Evolutionary conservation across 495 filamentous ascomycete species (phyloP), one percentile per base, ranked within the genome.

Genomic region (Tuber indicum): DNA sequence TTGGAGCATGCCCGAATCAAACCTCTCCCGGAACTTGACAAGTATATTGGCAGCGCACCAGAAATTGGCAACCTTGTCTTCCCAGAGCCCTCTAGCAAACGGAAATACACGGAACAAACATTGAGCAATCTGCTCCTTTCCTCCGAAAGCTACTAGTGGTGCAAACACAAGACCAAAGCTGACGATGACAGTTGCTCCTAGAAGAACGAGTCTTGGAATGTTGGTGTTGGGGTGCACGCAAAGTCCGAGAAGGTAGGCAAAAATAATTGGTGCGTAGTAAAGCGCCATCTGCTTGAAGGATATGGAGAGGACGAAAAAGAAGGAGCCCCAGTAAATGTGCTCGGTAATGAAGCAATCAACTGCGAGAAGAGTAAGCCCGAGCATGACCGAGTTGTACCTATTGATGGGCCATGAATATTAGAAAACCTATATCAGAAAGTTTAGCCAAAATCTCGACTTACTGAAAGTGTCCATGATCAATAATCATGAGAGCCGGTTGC

Each of bases 281-380:
- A 99, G 87, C 5, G 95, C 96, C 96, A 99, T 99, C 84, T 99
- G 96, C 86, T 99, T 99, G 87, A 97, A 99, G 19, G 92, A 92
- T 39, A 99, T 86, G 23, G 94, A 92, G 2, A 90, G 88, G n/a
- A 99, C 95, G 83, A 99, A 99, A 86, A 97, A 98, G 73, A 96
- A 89, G 76, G 91, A 92, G 10, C 91, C 89, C 94, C 94, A 98
- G 75, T 97, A 88, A 81, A 91, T 90, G 69, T 93, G 89, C 6
- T 92, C 92, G 3, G 94, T 93, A 62, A 97, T 84, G 82, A 97
- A 92, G 84, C 92, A 94, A 86, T 97, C 89, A 81, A 91, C 93
- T 0, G 94, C 94, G 46, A 94, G 85, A 12, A 94, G 87, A 36
- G 82, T 76, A 45, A 98, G 89, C 0, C 96, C 96, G 8, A 98